phyloP scores from a whole-genome alignment of 768 basidiomycete species.

The Pulveroboletus sp. region DNA sequence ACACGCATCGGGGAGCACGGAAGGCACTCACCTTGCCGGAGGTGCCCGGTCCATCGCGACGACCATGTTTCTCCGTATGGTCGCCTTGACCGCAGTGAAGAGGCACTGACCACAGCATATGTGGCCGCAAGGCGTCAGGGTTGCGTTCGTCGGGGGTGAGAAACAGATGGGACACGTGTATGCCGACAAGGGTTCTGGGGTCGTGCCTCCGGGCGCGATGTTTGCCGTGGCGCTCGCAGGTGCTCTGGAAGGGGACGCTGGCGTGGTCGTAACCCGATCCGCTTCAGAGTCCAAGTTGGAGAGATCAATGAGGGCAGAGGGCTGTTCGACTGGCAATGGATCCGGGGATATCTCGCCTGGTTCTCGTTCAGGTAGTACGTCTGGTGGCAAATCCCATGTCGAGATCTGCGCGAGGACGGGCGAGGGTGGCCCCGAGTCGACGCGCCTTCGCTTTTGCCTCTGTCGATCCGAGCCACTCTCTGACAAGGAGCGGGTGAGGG shows the following conservation, averaged over 20 bases:
- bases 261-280: background rate
- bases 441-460: constrained; percentile 15
- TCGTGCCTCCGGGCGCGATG: background rate
- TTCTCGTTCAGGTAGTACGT: background rate
- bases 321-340: too few species aligned
- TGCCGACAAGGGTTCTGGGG: constrained; percentile 41
- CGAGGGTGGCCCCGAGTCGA: too few species aligned
- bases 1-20: background rate
- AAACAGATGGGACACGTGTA: constrained; percentile 82
- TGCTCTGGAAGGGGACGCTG: background rate
- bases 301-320: too few species aligned
- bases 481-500: background rate
- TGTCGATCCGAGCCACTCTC: constrained; percentile 2
- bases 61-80: constrained; percentile 45
- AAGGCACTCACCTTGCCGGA: constrained; percentile 37
- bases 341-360: too few species aligned
- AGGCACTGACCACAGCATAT: constrained; percentile 74
- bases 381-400: constrained; percentile 21
- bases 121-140: constrained; percentile 77
- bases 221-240: background rate
- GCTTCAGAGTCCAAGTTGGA: background rate
- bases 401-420: constrained; percentile 11
- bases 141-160: constrained; percentile 68
- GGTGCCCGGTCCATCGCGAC: constrained; percentile 30
- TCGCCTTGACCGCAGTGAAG: constrained; percentile 66